Evolutionary conservation across 192 early-diverging fungal species (phyloP).

Genomic region (Phycomyces blakesleeanus): DNA sequence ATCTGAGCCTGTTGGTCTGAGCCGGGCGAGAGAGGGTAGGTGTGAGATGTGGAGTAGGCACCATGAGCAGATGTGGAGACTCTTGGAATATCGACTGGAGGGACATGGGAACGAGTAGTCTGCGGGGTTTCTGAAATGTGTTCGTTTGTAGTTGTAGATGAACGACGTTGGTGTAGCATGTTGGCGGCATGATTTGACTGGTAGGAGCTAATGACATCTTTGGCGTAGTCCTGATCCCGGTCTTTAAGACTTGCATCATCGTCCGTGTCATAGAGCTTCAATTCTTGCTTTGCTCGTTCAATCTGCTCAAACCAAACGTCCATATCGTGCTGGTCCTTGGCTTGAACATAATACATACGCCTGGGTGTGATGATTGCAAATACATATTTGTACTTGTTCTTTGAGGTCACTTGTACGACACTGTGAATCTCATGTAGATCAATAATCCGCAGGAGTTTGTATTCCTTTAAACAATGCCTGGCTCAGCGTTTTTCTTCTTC

Average conservation of each 20-base stretch:
- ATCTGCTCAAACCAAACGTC: slow-evolving; percentile 73
- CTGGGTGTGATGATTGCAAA: slow-evolving; percentile 75
- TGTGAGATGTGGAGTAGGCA: slow-evolving; percentile 18
- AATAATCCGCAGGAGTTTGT: slow-evolving; percentile 72
- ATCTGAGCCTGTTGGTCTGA: slow-evolving; percentile 21
- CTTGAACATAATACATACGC: slow-evolving; percentile 70
- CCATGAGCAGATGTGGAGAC: slow-evolving; percentile 1
- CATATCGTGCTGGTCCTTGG: slow-evolving; percentile 49
- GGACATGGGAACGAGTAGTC: slow-evolving; percentile 1
- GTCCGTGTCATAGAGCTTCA: slow-evolving; percentile 22
- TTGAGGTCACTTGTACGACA: slow-evolving; percentile 65
- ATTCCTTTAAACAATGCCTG: slow-evolving; percentile 50
- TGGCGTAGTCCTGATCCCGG: slow-evolving; percentile 28
- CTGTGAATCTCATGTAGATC: slow-evolving; percentile 66
- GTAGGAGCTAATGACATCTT: slow-evolving; percentile 32
- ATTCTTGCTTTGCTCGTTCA: slow-evolving; percentile 48
- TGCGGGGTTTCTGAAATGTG: background rate
- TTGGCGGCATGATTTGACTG: slow-evolving; percentile 21
- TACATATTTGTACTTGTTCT: slow-evolving; percentile 58
- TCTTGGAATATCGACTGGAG: background rate
- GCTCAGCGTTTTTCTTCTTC: background rate
- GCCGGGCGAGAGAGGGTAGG: slow-evolving; percentile 28
- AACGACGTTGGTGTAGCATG: slow-evolving; percentile 16
- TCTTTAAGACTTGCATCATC: slow-evolving; percentile 25
- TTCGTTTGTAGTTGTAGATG: slow-evolving; percentile 3